A percentile compares a stretch with the other conserved stretches of the same genome.
phyloP scores from a whole-genome alignment of 768 basidiomycete genomes.

The Naganishia vishniacii region DNA sequence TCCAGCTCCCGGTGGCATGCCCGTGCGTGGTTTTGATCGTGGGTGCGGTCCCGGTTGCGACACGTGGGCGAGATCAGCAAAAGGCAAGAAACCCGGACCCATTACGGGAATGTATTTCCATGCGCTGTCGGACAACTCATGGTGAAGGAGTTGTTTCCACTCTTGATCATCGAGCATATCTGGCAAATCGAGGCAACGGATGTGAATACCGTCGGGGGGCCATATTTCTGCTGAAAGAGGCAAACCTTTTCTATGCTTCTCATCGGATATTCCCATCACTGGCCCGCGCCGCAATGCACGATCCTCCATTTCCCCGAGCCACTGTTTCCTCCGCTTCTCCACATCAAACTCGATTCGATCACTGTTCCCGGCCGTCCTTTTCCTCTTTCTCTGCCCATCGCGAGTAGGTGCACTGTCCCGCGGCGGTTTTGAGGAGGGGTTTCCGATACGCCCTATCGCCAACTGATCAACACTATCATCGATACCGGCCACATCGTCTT shows the following conservation, averaged over 20 bases:
- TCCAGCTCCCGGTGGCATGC: neutral
- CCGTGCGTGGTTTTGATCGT: neutral
- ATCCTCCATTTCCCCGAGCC: conserved; percentile 13
- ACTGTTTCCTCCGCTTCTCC: conserved; percentile 18
- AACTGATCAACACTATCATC: conserved; percentile 3
- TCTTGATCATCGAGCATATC: conserved; percentile 3
- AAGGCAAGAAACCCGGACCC: conserved; percentile 5
- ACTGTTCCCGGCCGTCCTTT: neutral
- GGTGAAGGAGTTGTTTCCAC: conserved; percentile 13
- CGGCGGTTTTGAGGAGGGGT: too few relatives aligned
- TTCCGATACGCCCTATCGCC: neutral
- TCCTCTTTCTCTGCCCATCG: neutral
- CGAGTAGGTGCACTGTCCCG: neutral
- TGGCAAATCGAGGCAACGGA: neutral
- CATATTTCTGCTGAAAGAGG: neutral
- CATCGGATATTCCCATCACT: neutral
- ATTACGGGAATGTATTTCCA: conserved; percentile 19
- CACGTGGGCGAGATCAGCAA: neutral
- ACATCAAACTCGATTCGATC: neutral
- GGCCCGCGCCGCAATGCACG: conserved; percentile 7
- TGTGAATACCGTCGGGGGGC: too few relatives aligned
- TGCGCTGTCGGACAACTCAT: conserved; percentile 4
- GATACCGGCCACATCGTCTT: neutral
- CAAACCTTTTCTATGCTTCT: neutral
- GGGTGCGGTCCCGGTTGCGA: neutral